phyloP scores from a whole-genome alignment of 331 rosid species.

The Stylosanthes scabra region DNA sequence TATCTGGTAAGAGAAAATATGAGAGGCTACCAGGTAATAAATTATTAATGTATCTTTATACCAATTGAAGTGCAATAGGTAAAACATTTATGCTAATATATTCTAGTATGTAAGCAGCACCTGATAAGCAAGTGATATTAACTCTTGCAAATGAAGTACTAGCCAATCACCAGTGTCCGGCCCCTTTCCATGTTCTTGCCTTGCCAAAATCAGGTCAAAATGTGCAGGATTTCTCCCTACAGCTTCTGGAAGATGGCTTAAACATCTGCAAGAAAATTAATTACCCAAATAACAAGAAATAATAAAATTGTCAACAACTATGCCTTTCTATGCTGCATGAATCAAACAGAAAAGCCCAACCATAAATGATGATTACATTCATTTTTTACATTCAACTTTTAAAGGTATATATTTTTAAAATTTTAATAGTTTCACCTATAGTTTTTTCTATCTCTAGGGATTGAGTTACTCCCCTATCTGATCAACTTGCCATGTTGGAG shows the following conservation, averaged over 20 bases:
- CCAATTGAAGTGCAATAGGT: constrained; percentile 32
- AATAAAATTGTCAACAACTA: not conserved
- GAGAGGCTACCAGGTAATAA: not conserved
- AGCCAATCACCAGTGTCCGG: constrained; percentile 77
- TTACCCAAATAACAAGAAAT: constrained; percentile 26
- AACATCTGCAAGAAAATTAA: constrained; percentile 69
- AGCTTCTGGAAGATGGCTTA: constrained; percentile 88
- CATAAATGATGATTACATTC: too few species aligned
- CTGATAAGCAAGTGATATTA: constrained; percentile 99
- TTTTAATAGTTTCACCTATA: too few species aligned
- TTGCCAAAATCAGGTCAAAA: constrained; percentile 85
- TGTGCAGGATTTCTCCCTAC: constrained; percentile 92
- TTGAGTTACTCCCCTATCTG: too few species aligned
- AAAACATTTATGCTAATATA: constrained; percentile 31
- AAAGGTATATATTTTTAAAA: too few species aligned
- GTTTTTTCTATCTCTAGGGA: too few species aligned
- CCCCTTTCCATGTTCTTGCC: constrained; percentile 61
- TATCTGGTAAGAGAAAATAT: constrained; percentile 55
- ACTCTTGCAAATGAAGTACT: constrained; percentile 88
- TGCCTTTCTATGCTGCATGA: too few species aligned
- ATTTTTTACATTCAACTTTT: too few species aligned
- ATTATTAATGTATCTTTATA: constrained; percentile 22
- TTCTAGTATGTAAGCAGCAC: constrained; percentile 46
- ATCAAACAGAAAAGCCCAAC: too few species aligned
- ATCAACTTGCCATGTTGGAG: too few species aligned